Percentiles rank a stretch among this genome's conserved stretches.
Evolutionary conservation across 2,329 filamentous ascomycete species (phyloP).

Genomic region (Nemania serpens): DNA sequence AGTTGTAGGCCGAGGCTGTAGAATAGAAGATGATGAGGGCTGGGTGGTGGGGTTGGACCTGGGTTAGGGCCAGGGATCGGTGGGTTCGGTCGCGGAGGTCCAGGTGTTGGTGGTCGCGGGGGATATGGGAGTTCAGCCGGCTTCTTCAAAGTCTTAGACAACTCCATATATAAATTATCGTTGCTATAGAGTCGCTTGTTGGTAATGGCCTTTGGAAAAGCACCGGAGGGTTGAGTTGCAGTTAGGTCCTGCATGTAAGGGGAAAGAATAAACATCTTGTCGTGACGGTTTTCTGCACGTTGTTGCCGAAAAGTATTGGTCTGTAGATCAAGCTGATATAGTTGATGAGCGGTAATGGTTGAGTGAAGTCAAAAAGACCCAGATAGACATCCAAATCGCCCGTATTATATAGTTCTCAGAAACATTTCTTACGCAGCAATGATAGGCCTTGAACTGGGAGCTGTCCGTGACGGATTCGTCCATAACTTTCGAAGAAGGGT

Average conservation of each 20-base stretch:
- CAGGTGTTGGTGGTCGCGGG: slow-evolving; percentile 40
- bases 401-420: slow-evolving; percentile 32
- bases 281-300: background rate
- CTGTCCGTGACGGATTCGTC: slow-evolving; percentile 31
- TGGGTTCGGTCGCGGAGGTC: slow-evolving; percentile 29
- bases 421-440: slow-evolving; percentile 19
- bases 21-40: slow-evolving; percentile 27
- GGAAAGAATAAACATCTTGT: slow-evolving; percentile 19
- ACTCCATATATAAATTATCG: background rate
- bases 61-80: slow-evolving; percentile 38
- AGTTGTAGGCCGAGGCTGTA: slow-evolving; percentile 10
- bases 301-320: background rate
- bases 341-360: slow-evolving; percentile 1
- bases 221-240: background rate
- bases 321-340: slow-evolving; percentile 4
- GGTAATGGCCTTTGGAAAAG: background rate
- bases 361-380: slow-evolving; percentile 15
- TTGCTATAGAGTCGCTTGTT: background rate
- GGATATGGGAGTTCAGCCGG: slow-evolving; percentile 29
- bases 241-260: background rate
- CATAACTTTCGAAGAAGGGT: slow-evolving; percentile 29
- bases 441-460: slow-evolving; percentile 14
- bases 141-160: background rate
- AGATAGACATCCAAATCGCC: slow-evolving; percentile 15
- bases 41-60: slow-evolving; percentile 40